Evolutionary conservation across 495 filamentous ascomycete species (phyloP), one percentile per base, ranked within the genome.

Genomic region (Tricharina praecox): DNA sequence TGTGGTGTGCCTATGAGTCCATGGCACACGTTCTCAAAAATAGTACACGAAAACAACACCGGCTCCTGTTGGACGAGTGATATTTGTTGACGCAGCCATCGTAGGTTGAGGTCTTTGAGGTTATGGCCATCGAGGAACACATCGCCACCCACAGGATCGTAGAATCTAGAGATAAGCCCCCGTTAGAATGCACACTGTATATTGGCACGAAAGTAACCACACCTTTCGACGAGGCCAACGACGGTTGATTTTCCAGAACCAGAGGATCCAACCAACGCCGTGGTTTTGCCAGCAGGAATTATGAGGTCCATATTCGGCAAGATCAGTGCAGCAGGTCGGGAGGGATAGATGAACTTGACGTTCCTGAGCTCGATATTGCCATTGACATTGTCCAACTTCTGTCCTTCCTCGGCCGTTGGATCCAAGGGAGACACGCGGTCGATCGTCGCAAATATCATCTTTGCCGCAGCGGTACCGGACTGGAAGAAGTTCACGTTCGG

Each of bases 161-260:
- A 84, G 69, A 72, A 81, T 45, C 0, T 67, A 72, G 0, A 80
- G 73, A 33, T n/a, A n/a, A n/a, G n/a, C n/a, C n/a, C n/a, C 84
- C 73, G 0, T 79, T 85, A 47, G 72, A 78, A 55, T 3, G 80
- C 81, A 1, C 77, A 81, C 9, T 50, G 50, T 8, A 13, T 32
- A 32, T 7, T 7, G 13, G 28, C 13, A 32, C 28, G 28, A 13
- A n/a, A n/a, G n/a, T n/a, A n/a, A n/a, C n/a, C 28, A 32, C 18
- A 40, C 10, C 2, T 3, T 62, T 93, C 83, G 4, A 93, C 78
- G n/a, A 95, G 64, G 9, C 86, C 88, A 19, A 97, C 78, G 15
- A 95, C 82, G 1, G 88, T 94, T 55, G 75, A 81, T 63, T 95
- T 95, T 42, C 90, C 80, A 41, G 81, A 84, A 3, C 88, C 86